phyloP scores from a whole-genome alignment of 192 early-diverging fungal genomes.

The Linnemannia exigua region DNA sequence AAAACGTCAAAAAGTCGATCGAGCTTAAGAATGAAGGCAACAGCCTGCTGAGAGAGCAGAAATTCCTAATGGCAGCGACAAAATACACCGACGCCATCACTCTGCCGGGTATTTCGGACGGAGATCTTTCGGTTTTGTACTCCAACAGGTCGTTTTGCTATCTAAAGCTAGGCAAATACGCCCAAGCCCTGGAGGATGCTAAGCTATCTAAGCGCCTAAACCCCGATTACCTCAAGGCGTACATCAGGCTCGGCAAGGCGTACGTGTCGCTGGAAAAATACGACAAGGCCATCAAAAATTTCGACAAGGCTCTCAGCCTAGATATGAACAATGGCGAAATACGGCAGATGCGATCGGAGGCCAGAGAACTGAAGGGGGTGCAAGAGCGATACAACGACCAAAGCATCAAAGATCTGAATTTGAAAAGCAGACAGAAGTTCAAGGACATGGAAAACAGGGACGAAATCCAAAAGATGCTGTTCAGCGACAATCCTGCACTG shows the following conservation, averaged over 20 bases:
- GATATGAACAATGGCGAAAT: conserved; percentile 46
- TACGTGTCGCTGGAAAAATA: conserved; percentile 42
- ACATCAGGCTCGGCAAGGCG: conserved; percentile 47
- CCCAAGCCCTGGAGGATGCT: conserved; percentile 39
- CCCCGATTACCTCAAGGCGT: conserved; percentile 47
- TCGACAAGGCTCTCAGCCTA: conserved; percentile 45
- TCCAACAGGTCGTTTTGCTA: conserved; percentile 45
- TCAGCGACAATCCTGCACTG: conserved; percentile 36
- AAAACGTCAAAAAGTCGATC: conserved; percentile 45
- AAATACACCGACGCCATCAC: conserved; percentile 52
- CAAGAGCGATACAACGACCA: conserved; percentile 42
- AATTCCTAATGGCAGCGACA: conserved; percentile 35
- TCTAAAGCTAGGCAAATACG: conserved; percentile 39
- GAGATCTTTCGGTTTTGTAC: conserved; percentile 45
- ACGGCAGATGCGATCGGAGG: conserved; percentile 42
- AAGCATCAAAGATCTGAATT: conserved; percentile 38
- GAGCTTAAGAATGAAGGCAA: conserved; percentile 43
- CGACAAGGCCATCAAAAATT: conserved; percentile 48
- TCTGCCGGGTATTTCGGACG: conserved; percentile 37
- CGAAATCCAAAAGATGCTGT: conserved; percentile 20
- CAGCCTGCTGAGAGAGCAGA: conserved; percentile 31
- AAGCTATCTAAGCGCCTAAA: conserved; percentile 46
- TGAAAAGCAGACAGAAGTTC: conserved; percentile 37
- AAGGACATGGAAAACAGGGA: conserved; percentile 38
- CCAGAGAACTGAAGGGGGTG: conserved; percentile 43